Evolutionary conservation across 2,329 filamentous ascomycete species (phyloP).

Genomic region (Rhinocladiella mackenziei): DNA sequence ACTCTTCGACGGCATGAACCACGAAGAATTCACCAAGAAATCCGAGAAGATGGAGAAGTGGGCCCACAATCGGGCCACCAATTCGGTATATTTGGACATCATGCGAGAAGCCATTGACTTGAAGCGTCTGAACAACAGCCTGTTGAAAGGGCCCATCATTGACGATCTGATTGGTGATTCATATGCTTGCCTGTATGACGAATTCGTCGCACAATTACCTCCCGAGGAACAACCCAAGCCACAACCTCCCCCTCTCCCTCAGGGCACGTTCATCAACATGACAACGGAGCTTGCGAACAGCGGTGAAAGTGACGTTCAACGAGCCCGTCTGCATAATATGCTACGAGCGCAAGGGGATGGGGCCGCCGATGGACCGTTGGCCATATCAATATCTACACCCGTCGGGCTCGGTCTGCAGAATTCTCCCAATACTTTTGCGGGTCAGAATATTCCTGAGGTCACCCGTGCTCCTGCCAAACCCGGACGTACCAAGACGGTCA

Average conservation of each 20-base stretch:
- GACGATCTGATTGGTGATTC: constrained; percentile 93
- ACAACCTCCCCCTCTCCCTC: constrained; percentile 14
- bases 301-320: constrained; percentile 43
- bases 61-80: constrained; percentile 49
- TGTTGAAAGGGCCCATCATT: constrained; percentile 80
- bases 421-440: constrained; percentile 6
- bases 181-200: constrained; percentile 72
- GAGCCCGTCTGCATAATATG: constrained; percentile 47
- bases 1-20: constrained; percentile 60
- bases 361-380: constrained; percentile 17
- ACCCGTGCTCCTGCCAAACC: constrained; percentile 21
- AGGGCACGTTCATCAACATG: constrained; percentile 33
- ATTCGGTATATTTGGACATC: constrained; percentile 54
- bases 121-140: constrained; percentile 75
- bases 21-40: constrained; percentile 61
- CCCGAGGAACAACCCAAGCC: constrained; percentile 22
- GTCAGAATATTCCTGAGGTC: constrained; percentile 9
- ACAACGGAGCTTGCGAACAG: constrained; percentile 38
- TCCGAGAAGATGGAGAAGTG: constrained; percentile 59
- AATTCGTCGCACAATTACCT: constrained; percentile 51
- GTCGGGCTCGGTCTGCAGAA: constrained; percentile 28
- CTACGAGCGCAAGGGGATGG: constrained; percentile 37
- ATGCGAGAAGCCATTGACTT: constrained; percentile 65
- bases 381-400: constrained; percentile 18
- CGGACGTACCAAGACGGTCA: constrained; percentile 54